These are phyloP conservation scores for Chalciporus sp. DNA, from an alignment of 1,284 basidiomycete species.

Conservation along the genomic window DNA sequence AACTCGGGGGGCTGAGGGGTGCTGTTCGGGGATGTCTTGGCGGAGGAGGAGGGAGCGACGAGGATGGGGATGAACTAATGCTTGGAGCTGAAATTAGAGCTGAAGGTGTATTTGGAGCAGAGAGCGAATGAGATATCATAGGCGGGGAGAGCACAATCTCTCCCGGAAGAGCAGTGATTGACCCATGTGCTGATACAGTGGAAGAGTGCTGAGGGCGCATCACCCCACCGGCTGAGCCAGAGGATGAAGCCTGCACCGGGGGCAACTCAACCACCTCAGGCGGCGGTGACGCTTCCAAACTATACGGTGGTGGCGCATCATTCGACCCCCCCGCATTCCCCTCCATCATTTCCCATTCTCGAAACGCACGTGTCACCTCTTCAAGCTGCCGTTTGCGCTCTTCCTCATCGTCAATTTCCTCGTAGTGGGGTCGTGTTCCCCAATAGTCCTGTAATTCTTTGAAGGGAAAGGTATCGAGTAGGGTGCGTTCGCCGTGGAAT, in stretches of 20 bases:
- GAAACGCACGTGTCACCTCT: constrained; percentile 14
- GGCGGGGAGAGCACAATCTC: not conserved
- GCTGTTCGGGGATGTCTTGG: no score
- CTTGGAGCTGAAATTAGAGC: no score
- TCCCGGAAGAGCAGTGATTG: not conserved
- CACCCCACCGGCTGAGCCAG: not conserved
- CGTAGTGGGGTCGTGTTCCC: constrained; percentile 61
- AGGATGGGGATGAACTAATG: no score
- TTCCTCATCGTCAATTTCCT: constrained; percentile 33
- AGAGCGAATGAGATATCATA: not conserved
- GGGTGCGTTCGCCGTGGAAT: constrained; percentile 59
- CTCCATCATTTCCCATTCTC: constrained; percentile 17
- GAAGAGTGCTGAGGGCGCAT: not conserved
- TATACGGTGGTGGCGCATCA: constrained; percentile 69
- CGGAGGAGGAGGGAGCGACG: no score
- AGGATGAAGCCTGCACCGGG: not conserved
- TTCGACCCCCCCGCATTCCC: constrained; percentile 26
- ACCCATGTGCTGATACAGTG: not conserved
- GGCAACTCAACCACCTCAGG: not conserved
- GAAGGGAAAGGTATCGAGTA: constrained; percentile 65
- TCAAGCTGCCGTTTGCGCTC: constrained; percentile 2
- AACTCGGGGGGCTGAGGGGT: not conserved
- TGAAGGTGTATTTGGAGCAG: not conserved
- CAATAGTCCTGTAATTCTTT: constrained; percentile 78
- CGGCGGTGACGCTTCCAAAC: constrained; percentile 50